A percentile compares a stretch with the other conserved stretches of the same genome.
Evolutionary conservation across 176 grass and related monocot species (phyloP).

Genomic region (Oryza brachyantha): DNA sequence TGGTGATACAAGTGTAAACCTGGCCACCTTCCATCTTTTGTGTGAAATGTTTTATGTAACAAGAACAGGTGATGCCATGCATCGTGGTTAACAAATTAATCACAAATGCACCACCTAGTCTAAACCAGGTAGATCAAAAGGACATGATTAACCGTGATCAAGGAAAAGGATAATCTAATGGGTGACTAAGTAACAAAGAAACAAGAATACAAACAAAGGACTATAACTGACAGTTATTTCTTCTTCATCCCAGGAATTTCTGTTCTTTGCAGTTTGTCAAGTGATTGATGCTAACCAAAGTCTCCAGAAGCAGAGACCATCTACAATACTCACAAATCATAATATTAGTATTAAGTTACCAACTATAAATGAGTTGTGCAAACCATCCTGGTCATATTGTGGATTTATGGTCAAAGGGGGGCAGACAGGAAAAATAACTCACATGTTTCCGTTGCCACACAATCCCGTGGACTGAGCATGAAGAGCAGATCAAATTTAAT

Average conservation of each 20-base stretch:
- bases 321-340: conserved; percentile 9
- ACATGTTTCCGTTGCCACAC: conserved; percentile 2
- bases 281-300: background rate
- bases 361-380: conserved; percentile 19
- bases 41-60: background rate
- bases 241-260: background rate
- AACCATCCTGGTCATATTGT: background rate
- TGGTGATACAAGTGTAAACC: background rate
- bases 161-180: background rate
- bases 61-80: background rate
- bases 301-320: conserved; percentile 4
- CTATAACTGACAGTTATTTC: background rate
- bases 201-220: background rate
- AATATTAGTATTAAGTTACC: background rate
- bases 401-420: background rate
- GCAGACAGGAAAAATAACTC: background rate
- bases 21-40: background rate
- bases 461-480: background rate
- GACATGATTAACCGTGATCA: background rate
- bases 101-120: background rate
- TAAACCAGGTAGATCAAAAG: background rate
- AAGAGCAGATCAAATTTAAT: background rate
- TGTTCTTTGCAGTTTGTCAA: background rate
- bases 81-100: background rate
- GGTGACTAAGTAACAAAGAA: background rate